phyloP scores from a whole-genome alignment of 2,329 filamentous ascomycete genomes.

The Nemania sp. region DNA sequence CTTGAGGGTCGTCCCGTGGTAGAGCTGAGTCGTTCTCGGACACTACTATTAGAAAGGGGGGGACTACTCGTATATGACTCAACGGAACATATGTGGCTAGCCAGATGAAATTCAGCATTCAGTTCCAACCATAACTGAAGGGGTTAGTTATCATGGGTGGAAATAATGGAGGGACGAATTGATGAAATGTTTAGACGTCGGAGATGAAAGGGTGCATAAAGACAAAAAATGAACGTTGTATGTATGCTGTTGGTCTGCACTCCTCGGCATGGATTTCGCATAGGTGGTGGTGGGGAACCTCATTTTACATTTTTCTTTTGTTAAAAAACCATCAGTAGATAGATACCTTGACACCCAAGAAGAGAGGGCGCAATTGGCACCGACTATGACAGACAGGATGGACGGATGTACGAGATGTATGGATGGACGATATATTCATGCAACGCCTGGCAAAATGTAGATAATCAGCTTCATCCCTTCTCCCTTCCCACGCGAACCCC shows the following conservation, averaged over 20 bases:
- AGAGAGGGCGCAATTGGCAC: neutral
- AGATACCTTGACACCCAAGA: slow-evolving; percentile 25
- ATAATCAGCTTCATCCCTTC: slow-evolving; percentile 24
- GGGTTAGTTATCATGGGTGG: neutral
- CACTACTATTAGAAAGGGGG: neutral
- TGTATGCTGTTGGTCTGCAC: slow-evolving; percentile 1
- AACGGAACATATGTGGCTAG: neutral
- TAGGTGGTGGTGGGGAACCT: slow-evolving; percentile 1
- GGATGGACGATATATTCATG: neutral
- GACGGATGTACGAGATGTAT: neutral
- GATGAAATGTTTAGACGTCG: slow-evolving; percentile 4
- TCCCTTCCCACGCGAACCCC: too few relatives aligned
- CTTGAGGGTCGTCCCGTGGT: neutral
- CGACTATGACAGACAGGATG: neutral
- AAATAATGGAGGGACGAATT: slow-evolving; percentile 7
- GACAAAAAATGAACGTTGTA: neutral
- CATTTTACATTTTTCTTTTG: too few relatives aligned
- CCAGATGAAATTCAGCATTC: neutral
- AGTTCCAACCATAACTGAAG: neutral
- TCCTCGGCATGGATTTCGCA: slow-evolving; percentile 1
- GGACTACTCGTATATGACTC: neutral
- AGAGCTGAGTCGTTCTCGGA: neutral
- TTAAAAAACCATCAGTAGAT: slow-evolving; percentile 19
- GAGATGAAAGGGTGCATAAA: slow-evolving; percentile 9
- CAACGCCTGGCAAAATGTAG: slow-evolving; percentile 15